Evolutionary conservation across 495 filamentous ascomycete genomes (phyloP).

Genomic region (Lasiosphaeria hispida): DNA sequence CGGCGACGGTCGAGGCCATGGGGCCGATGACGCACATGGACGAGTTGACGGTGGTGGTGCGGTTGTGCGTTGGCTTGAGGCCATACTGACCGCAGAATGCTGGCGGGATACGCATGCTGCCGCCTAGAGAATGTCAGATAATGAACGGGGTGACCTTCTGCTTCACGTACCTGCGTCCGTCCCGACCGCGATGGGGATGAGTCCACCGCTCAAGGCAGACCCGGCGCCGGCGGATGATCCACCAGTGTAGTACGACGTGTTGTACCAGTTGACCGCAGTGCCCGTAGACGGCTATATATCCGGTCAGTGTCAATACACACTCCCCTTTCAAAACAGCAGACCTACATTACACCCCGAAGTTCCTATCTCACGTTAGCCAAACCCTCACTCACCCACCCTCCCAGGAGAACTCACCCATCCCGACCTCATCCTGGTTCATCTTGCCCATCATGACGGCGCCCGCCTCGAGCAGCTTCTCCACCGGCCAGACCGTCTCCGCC

Average conservation of each 20-base stretch:
- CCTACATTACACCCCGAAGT: constrained; percentile 41
- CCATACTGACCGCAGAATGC: constrained; percentile 86
- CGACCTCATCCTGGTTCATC: constrained; percentile 89
- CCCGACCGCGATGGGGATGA: constrained; percentile 80
- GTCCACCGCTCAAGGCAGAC: constrained; percentile 70
- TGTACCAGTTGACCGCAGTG: constrained; percentile 82
- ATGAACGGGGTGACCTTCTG: too few relatives aligned
- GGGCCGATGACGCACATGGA: constrained; percentile 72
- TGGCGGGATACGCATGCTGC: constrained; percentile 77
- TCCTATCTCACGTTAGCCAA: constrained; percentile 19
- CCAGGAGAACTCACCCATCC: constrained; percentile 35
- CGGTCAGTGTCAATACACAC: too few relatives aligned
- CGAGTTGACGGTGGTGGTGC: constrained; percentile 57
- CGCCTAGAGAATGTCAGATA: constrained; percentile 39
- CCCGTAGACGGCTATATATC: constrained; percentile 60
- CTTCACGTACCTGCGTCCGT: constrained; percentile 63
- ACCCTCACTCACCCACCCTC: neutral
- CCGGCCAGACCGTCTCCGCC: constrained; percentile 60
- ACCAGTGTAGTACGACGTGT: constrained; percentile 76
- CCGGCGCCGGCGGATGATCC: constrained; percentile 85
- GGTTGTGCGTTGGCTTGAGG: constrained; percentile 77
- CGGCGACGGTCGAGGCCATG: constrained; percentile 71
- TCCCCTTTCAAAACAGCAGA: neutral
- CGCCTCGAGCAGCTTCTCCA: constrained; percentile 69
- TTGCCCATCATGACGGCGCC: constrained; percentile 85